These are phyloP conservation scores for Yamadazyma laniorum DNA, from an alignment of 805 yeast genomes.

Conservation along the genomic window DNA sequence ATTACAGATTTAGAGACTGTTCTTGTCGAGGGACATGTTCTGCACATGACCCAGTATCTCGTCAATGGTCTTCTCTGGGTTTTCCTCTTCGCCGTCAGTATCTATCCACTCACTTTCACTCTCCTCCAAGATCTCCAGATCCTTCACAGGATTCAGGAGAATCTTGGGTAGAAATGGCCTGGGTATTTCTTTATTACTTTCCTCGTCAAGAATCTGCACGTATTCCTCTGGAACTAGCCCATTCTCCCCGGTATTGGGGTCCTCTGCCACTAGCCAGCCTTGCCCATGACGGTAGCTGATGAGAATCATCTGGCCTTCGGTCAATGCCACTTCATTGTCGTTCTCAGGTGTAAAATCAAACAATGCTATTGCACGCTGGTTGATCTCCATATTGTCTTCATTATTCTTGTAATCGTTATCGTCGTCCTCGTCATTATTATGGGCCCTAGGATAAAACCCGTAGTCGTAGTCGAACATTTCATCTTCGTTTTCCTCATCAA, in stretches of 20 bases:
- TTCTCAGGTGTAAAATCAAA: constrained; percentile 92
- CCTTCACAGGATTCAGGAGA: constrained; percentile 1
- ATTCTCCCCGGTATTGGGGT: constrained; percentile 70
- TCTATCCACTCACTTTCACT: constrained; percentile 21
- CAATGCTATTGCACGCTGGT: constrained; percentile 72
- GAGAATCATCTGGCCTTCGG: constrained; percentile 81
- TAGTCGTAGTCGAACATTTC: constrained; percentile 1
- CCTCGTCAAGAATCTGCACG: constrained; percentile 53
- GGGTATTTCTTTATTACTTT: constrained; percentile 27
- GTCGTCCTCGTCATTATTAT: constrained; percentile 8
- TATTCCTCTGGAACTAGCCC: constrained; percentile 96
- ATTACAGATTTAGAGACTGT: no score
- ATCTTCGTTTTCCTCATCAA: constrained; percentile 6
- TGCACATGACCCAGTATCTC: constrained; percentile 5
- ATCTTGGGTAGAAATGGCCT: constrained; percentile 41
- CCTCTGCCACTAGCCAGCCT: constrained; percentile 96
- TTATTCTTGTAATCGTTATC: constrained; percentile 10
- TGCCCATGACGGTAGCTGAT: constrained; percentile 92
- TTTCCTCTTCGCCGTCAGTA: constrained; percentile 18
- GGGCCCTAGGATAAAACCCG: constrained; percentile 4
- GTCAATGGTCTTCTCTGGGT: constrained; percentile 11
- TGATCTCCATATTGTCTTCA: constrained; percentile 27
- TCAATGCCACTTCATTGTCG: constrained; percentile 80
- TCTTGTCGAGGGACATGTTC: no score
- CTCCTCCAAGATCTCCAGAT: neutral